These are phyloP conservation scores for Fusarium coicis DNA, from an alignment of 2,329 filamentous ascomycete genomes.

Conservation along the genomic window DNA sequence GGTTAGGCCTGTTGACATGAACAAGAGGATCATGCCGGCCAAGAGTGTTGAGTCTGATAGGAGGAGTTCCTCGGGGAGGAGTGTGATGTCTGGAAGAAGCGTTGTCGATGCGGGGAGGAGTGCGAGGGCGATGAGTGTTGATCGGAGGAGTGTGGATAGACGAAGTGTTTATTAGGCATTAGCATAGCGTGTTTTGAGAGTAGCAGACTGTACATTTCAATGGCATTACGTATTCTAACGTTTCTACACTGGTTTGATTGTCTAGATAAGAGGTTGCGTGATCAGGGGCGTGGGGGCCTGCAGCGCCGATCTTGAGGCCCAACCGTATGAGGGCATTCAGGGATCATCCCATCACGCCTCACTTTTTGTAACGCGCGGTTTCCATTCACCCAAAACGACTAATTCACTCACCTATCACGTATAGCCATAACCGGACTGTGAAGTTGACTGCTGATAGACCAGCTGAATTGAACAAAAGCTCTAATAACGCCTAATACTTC, in stretches of 20 bases:
- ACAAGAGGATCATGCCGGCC: constrained; percentile 9
- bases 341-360: not conserved
- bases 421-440: fast-evolving
- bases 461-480: not conserved
- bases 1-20: constrained; percentile 4
- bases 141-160: constrained; percentile 14
- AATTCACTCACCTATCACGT: not conserved
- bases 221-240: not conserved
- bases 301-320: not conserved
- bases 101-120: not conserved
- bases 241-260: fast-evolving
- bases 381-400: not conserved
- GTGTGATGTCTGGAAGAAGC: not conserved
- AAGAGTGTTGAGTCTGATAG: constrained; percentile 4
- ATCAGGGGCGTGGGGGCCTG: not conserved
- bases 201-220: not conserved
- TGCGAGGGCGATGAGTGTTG: constrained; percentile 20
- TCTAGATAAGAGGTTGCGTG: not conserved
- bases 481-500: not conserved
- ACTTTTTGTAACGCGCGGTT: fast-evolving
- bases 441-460: too few species aligned
- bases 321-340: not conserved
- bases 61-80: not conserved
- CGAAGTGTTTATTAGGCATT: constrained; percentile 7
- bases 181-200: constrained; percentile 19